phyloP scores from a whole-genome alignment of 2,329 filamentous ascomycete genomes.

The Phialophora macrospora region DNA sequence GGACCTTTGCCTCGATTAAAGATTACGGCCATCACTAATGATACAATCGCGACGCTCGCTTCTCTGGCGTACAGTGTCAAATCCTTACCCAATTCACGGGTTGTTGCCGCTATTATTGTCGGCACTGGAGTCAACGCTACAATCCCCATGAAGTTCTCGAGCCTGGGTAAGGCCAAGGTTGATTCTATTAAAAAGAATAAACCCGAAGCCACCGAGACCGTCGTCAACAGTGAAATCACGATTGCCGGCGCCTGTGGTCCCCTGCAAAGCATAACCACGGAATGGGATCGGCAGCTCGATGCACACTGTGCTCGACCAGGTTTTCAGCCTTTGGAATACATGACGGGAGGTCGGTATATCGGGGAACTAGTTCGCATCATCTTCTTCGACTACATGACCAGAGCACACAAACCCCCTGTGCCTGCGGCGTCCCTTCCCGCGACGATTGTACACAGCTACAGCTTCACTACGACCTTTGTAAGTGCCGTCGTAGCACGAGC shows the following conservation, averaged over 20 bases:
- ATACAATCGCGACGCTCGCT: conserved; percentile 77
- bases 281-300: conserved; percentile 73
- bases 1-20: conserved; percentile 65
- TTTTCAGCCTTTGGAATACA: conserved; percentile 83
- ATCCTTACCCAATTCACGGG: conserved; percentile 64
- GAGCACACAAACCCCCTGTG: conserved; percentile 46
- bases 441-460: conserved; percentile 62
- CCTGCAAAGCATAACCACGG: conserved; percentile 68
- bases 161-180: conserved; percentile 68
- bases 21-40: conserved; percentile 79
- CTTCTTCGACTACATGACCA: conserved; percentile 67
- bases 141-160: conserved; percentile 68
- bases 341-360: conserved; percentile 78
- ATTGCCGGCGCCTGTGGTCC: conserved; percentile 76
- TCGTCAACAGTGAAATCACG: conserved; percentile 84
- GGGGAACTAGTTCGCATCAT: conserved; percentile 76
- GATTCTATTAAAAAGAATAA: conserved; percentile 53
- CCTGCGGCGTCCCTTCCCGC: conserved; percentile 57
- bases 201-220: conserved; percentile 65
- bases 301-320: conserved; percentile 70
- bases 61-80: conserved; percentile 76
- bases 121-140: conserved; percentile 84
- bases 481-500: conserved; percentile 68
- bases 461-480: conserved; percentile 73
- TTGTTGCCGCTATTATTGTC: conserved; percentile 79